Evolutionary conservation across 2,329 filamentous ascomycete genomes (phyloP).

Genomic region (Paraconiothyrium brasiliense): DNA sequence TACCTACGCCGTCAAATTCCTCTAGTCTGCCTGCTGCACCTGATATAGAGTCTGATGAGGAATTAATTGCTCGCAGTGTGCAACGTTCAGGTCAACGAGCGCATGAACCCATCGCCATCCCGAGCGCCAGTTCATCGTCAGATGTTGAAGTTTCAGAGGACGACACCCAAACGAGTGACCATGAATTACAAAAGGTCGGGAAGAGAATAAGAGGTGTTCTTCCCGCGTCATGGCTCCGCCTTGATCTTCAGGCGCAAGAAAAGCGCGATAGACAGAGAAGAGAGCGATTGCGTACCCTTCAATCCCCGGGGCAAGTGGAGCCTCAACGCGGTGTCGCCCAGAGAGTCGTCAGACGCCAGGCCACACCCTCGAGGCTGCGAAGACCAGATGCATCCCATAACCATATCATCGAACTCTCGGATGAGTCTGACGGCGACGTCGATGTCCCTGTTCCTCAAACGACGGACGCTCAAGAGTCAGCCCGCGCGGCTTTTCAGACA

Average conservation of each 20-base stretch:
- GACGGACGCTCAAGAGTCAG: conserved; percentile 30
- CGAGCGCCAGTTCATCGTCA: conserved; percentile 33
- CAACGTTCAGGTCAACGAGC: conserved; percentile 24
- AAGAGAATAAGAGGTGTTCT: conserved; percentile 59
- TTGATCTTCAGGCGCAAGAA: conserved; percentile 53
- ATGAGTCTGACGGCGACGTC: conserved; percentile 43
- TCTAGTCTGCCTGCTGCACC: conserved; percentile 32
- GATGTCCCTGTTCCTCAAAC: conserved; percentile 14
- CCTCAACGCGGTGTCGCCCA: conserved; percentile 48
- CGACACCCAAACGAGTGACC: conserved; percentile 43
- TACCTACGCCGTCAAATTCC: conserved; percentile 46
- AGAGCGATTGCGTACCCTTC: conserved; percentile 17
- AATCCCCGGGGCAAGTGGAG: conserved; percentile 35
- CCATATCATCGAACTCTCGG: conserved; percentile 42
- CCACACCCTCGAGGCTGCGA: conserved; percentile 7
- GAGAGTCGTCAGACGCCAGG: conserved; percentile 29
- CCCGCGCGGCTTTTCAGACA: conserved; percentile 29
- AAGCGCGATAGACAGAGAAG: conserved; percentile 29
- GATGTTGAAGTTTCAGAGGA: conserved; percentile 30
- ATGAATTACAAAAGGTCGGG: conserved; percentile 45
- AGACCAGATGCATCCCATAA: conserved; percentile 23
- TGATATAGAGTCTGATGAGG: conserved; percentile 33
- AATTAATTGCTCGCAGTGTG: conserved; percentile 26
- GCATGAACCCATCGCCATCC: conserved; percentile 28
- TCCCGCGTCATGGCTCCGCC: conserved; percentile 60